Evolutionary conservation across 352 stramenopile genomes (phyloP), one percentile per base, ranked within the genome.

Genomic region (Phytophthora quininea): DNA sequence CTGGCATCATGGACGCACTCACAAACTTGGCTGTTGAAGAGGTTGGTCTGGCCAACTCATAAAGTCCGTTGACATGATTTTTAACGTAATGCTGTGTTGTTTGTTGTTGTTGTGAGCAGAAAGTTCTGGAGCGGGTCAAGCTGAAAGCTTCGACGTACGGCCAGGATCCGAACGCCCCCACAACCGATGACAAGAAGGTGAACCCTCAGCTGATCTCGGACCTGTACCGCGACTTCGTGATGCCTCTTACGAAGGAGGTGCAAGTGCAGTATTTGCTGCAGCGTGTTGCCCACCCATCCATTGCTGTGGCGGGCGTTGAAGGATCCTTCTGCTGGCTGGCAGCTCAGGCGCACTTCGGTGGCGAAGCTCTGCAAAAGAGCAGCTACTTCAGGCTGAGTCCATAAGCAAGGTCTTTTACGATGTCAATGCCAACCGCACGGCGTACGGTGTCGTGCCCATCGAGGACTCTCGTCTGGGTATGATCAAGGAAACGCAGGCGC

Each of bases 211-310:
- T 98, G 15, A 99, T 99, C 68, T 98, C 97, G 56, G 85, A 89
- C 62, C 90, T 99, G 47, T 99, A 99, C 74, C 81, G 93, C 46
- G 90, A 99, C 79, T 98, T 99, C 62, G 97, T 99, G 52, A 99
- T 99, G 74, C 98, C 98, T 11, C 80, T 99, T 52, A 99, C 97
- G 9, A 99, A 99, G 76, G 96, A 99, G 76, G 95, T 99, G 53
- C 96, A 99, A 75, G 97, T 99, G 30, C 75, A 82, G 58, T 97
- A 97, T 64, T 69, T 97, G 63, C 76, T 97, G 24, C 83, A 96
- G 74, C 84, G 90, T 4, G 70, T 97, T 2, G 64, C 89, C 29
- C 89, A 96, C 54, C 79, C 85, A 19, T 86, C 84, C 12, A 90
- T 96, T 59, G 84, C 88, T 40, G 76, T 95, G 5, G 77, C 83